These are phyloP conservation scores for Pleurostoma richardsiae DNA, from an alignment of 2,329 filamentous ascomycete genomes.

Conservation along the genomic window DNA sequence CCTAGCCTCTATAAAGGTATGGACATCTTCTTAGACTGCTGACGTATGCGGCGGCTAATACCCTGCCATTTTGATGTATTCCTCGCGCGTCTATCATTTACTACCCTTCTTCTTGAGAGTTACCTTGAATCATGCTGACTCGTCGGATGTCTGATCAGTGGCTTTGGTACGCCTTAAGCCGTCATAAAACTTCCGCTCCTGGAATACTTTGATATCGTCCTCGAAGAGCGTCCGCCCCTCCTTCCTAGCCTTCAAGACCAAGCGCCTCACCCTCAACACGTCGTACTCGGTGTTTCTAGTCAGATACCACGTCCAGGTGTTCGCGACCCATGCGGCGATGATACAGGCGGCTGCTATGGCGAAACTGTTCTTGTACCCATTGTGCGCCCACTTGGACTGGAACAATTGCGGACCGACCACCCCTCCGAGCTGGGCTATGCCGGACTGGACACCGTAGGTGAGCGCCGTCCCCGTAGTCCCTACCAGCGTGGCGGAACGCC, in stretches of 20 bases:
- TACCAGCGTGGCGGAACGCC: constrained; percentile 32
- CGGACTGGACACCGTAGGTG: constrained; percentile 34
- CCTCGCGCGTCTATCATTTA: too few species aligned
- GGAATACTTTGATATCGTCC: constrained; percentile 8
- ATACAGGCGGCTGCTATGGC: constrained; percentile 15
- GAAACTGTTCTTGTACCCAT: constrained; percentile 20
- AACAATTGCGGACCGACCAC: constrained; percentile 38
- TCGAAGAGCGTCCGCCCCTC: constrained; percentile 5
- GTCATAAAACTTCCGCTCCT: constrained; percentile 21
- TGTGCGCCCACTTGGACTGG: constrained; percentile 31
- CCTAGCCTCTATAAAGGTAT: too few species aligned
- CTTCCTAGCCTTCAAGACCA: constrained; percentile 9
- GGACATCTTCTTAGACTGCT: too few species aligned
- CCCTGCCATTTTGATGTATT: too few species aligned
- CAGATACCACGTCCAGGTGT: constrained; percentile 17
- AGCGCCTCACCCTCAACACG: constrained; percentile 13
- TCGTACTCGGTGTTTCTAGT: constrained; percentile 17
- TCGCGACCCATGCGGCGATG: constrained; percentile 15
- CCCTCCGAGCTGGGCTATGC: constrained; percentile 37
- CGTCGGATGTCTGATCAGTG: not conserved
- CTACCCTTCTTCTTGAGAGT: too few species aligned
- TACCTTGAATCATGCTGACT: not conserved
- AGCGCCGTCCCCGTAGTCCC: constrained; percentile 39
- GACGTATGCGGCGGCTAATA: too few species aligned
- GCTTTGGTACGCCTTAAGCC: constrained; percentile 1